phyloP scores from a whole-genome alignment of 331 rosid species.

The Quercus lobata region DNA sequence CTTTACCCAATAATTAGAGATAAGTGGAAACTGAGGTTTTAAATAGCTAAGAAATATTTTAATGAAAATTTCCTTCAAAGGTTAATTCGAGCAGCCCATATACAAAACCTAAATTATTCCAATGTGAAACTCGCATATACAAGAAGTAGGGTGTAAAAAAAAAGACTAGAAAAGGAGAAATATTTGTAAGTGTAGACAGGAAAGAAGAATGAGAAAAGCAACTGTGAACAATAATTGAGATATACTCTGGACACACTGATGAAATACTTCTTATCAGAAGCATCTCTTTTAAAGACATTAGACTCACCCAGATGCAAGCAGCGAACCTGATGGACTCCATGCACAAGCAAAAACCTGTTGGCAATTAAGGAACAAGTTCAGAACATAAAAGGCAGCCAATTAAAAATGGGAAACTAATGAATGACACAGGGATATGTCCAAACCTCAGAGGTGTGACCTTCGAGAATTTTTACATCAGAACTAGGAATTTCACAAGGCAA shows the following conservation, averaged over 20 bases:
- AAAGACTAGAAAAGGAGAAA: not conserved
- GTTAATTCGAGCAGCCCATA: not conserved
- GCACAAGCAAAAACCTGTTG: constrained; percentile 49
- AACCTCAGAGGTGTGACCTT: constrained; percentile 49
- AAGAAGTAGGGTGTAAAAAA: not conserved
- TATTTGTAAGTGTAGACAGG: not conserved
- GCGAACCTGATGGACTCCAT: constrained; percentile 43
- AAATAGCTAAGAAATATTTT: not conserved
- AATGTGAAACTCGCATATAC: constrained; percentile 1
- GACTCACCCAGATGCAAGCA: constrained; percentile 52
- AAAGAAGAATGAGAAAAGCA: not conserved
- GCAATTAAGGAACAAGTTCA: not conserved
- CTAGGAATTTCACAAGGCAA: constrained; percentile 21
- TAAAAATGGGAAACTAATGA: not conserved
- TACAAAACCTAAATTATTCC: not conserved
- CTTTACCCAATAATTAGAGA: not conserved
- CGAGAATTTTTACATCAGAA: constrained; percentile 28
- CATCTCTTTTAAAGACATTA: constrained; percentile 2
- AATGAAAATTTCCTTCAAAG: not conserved
- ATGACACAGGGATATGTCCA: constrained; percentile 3
- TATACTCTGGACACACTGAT: not conserved
- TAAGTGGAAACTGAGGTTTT: not conserved
- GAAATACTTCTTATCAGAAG: not conserved
- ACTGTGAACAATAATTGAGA: not conserved
- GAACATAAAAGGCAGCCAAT: not conserved